Percentiles rank a stretch among this genome's conserved stretches.
These are phyloP conservation scores for Fusarium sublunatum DNA, from an alignment of 2,329 filamentous ascomycete genomes.

Conservation along the genomic window DNA sequence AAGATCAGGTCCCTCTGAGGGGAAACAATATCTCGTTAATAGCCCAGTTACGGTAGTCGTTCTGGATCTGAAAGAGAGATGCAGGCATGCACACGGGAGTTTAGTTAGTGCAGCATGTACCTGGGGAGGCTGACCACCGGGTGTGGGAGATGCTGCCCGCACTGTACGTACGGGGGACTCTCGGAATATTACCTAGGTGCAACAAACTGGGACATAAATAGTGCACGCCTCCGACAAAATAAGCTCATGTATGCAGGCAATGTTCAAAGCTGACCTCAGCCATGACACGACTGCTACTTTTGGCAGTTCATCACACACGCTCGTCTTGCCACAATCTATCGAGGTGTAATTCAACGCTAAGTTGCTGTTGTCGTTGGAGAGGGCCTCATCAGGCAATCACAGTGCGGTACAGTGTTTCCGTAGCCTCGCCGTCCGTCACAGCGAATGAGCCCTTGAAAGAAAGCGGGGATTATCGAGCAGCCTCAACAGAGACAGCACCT, in stretches of 20 bases:
- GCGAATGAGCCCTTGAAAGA: constrained; percentile 28
- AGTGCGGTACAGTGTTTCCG: constrained; percentile 29
- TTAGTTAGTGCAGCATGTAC: constrained; percentile 34
- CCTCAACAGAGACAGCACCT: constrained; percentile 22
- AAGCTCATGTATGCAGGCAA: constrained; percentile 33
- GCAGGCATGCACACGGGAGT: constrained; percentile 39
- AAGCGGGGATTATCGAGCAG: constrained; percentile 19
- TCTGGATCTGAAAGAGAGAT: constrained; percentile 38
- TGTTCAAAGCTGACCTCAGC: constrained; percentile 31
- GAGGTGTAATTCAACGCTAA: constrained; percentile 4
- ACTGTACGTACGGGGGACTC: constrained; percentile 16
- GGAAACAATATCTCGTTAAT: constrained; percentile 14
- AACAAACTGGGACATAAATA: constrained; percentile 16
- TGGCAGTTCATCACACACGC: constrained; percentile 2
- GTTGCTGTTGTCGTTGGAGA: not conserved
- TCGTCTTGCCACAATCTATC: not conserved
- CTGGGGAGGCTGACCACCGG: constrained; percentile 10
- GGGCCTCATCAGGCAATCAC: constrained; percentile 11
- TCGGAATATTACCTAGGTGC: not conserved
- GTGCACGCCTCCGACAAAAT: constrained; percentile 30
- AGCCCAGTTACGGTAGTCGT: constrained; percentile 35
- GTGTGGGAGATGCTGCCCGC: not conserved
- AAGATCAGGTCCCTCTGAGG: constrained; percentile 35
- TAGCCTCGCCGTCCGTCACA: constrained; percentile 15
- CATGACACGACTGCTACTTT: not conserved